Evolutionary conservation across 2,329 filamentous ascomycete genomes (phyloP).

Genomic region (Mycosphaerella sp.): DNA sequence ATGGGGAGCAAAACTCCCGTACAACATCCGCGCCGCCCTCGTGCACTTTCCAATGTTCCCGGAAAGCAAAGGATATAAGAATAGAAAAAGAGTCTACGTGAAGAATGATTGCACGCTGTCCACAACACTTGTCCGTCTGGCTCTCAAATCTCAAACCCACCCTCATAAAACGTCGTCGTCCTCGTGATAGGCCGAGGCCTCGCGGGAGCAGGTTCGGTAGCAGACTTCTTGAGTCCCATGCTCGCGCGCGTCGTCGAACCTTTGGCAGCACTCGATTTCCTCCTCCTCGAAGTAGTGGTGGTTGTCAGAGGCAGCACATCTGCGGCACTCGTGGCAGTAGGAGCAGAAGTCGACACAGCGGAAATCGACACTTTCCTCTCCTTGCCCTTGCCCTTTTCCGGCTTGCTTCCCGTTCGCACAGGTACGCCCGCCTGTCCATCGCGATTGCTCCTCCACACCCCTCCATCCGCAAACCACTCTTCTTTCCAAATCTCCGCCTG

Average conservation of each 20-base stretch:
- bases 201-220: not conserved
- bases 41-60: too few species aligned
- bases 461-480: conserved; percentile 77
- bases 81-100: too few species aligned
- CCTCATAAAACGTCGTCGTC: conserved; percentile 5
- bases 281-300: not conserved
- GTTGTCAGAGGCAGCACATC: not conserved
- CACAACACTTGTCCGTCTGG: too few species aligned
- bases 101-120: too few species aligned
- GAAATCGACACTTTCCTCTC: conserved; percentile 2
- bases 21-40: too few species aligned
- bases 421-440: conserved; percentile 57
- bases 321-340: not conserved
- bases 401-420: conserved; percentile 16
- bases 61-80: too few species aligned
- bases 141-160: conserved; percentile 3
- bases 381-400: not conserved
- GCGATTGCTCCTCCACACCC: conserved; percentile 79
- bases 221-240: conserved; percentile 3
- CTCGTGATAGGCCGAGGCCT: not conserved
- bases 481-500: conserved; percentile 93
- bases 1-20: too few species aligned
- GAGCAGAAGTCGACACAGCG: not conserved
- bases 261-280: conserved; percentile 4
- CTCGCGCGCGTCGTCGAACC: not conserved